These are phyloP conservation scores for Liriodendron chinense DNA, from an alignment of 164 flowering plant species.

Conservation along the genomic window DNA sequence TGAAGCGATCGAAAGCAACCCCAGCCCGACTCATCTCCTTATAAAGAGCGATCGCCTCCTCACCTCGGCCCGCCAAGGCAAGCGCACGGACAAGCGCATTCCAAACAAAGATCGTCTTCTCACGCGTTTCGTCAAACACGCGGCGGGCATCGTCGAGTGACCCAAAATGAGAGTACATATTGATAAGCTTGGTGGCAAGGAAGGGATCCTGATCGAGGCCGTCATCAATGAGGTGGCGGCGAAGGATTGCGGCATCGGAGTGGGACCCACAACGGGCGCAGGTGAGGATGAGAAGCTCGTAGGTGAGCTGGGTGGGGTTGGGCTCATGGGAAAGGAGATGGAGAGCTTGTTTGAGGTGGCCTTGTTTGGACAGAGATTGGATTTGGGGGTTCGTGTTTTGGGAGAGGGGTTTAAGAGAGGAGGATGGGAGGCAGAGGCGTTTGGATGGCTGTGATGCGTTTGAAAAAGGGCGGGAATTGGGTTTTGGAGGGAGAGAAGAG, in stretches of 20 bases:
- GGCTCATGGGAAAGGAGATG: slow-evolving; percentile 40
- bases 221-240: slow-evolving; percentile 42
- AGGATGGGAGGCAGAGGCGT: background rate
- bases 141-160: slow-evolving; percentile 50
- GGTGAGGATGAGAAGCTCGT: slow-evolving; percentile 62
- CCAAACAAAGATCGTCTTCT: slow-evolving; percentile 65
- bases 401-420: slow-evolving; percentile 1
- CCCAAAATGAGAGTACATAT: slow-evolving; percentile 53
- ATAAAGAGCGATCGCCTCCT: slow-evolving; percentile 54
- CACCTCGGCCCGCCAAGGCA: slow-evolving; percentile 53
- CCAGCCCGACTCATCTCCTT: slow-evolving; percentile 46
- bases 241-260: slow-evolving; percentile 46
- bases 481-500: slow-evolving; percentile 11
- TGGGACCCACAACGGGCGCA: slow-evolving; percentile 46
- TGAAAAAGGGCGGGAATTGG: slow-evolving; percentile 12
- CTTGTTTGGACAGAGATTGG: slow-evolving; percentile 40
- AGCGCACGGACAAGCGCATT: slow-evolving; percentile 78
- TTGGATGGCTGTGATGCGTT: background rate
- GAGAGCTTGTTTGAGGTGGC: slow-evolving; percentile 57
- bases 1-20: slow-evolving; percentile 65
- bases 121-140: slow-evolving; percentile 65
- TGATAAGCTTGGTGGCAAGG: slow-evolving; percentile 78
- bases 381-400: slow-evolving; percentile 40
- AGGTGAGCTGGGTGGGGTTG: slow-evolving; percentile 67
- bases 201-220: slow-evolving; percentile 78